phyloP scores from a whole-genome alignment of 2,329 filamentous ascomycete species.

The Hymenoscyphus occultus region DNA sequence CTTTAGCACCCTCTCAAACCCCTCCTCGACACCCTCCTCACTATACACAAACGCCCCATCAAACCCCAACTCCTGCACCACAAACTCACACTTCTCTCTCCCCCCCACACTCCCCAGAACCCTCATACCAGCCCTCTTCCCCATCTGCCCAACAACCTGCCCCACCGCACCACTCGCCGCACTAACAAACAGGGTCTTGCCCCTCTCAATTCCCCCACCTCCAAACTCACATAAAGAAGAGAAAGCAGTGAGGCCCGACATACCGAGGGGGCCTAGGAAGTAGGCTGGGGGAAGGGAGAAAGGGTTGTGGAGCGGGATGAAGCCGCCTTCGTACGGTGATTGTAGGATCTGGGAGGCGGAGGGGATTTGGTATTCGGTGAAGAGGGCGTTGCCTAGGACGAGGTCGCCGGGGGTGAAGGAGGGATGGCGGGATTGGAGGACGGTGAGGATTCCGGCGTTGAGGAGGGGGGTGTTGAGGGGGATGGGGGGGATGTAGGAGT shows the following conservation, averaged over 20 bases:
- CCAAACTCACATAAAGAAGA: slow-evolving; percentile 67
- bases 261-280: slow-evolving; percentile 75
- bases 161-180: too few relatives aligned
- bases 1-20: slow-evolving; percentile 50
- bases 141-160: slow-evolving; percentile 65
- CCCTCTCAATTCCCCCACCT: slow-evolving; percentile 64
- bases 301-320: slow-evolving; percentile 63
- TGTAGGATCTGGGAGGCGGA: slow-evolving; percentile 27
- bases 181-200: slow-evolving; percentile 74
- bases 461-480: slow-evolving; percentile 58
- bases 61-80: slow-evolving; percentile 68
- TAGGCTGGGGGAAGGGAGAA: slow-evolving; percentile 59
- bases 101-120: slow-evolving; percentile 72
- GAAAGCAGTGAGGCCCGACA: slow-evolving; percentile 72
- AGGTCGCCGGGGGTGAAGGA: slow-evolving; percentile 66
- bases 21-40: slow-evolving; percentile 62
- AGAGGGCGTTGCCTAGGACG: slow-evolving; percentile 52
- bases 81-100: slow-evolving; percentile 69
- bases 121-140: slow-evolving; percentile 68
- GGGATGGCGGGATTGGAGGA: too few relatives aligned
- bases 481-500: too few relatives aligned
- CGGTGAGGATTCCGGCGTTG: slow-evolving; percentile 61
- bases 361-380: slow-evolving; percentile 66
- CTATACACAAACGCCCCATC: slow-evolving; percentile 78
- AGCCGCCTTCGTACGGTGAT: slow-evolving; percentile 38